Conservation (phyloP, 345 rosid species). For the Populus tremula region DNA sequence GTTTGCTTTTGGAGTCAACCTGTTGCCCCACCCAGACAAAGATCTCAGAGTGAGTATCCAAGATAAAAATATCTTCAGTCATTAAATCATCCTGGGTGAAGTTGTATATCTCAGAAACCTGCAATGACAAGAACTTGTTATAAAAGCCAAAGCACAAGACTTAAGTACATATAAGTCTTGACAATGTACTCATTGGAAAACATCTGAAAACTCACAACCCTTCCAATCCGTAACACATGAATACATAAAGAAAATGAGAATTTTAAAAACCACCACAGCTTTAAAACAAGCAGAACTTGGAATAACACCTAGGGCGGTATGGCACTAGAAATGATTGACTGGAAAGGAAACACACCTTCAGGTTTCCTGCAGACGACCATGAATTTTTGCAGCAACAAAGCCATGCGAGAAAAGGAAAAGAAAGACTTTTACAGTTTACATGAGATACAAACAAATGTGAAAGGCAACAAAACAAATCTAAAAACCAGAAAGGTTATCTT, state of each 20-base stretch:
- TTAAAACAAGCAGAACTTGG: not conserved
- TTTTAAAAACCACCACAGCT: not conserved
- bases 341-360: constrained; percentile 61
- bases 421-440: constrained; percentile 16
- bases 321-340: constrained; percentile 3
- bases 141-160: not conserved
- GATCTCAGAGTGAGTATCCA: constrained; percentile 80
- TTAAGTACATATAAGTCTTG: not conserved
- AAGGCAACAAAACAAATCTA: constrained; percentile 9
- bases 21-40: constrained; percentile 96
- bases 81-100: constrained; percentile 94
- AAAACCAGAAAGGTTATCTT: not conserved
- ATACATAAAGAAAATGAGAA: not conserved
- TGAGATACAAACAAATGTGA: not conserved
- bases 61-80: constrained; percentile 96
- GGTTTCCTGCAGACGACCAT: constrained; percentile 54
- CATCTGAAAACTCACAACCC: not conserved
- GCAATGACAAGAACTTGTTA: constrained; percentile 24
- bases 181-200: not conserved
- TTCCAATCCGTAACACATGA: not conserved
- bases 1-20: constrained; percentile 72
- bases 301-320: constrained; percentile 5
- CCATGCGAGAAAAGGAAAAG: constrained; percentile 19
- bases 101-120: constrained; percentile 88
- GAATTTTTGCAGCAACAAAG: constrained; percentile 22